phyloP scores from a whole-genome alignment of 306 rosid species.

The Rubus idaeus region DNA sequence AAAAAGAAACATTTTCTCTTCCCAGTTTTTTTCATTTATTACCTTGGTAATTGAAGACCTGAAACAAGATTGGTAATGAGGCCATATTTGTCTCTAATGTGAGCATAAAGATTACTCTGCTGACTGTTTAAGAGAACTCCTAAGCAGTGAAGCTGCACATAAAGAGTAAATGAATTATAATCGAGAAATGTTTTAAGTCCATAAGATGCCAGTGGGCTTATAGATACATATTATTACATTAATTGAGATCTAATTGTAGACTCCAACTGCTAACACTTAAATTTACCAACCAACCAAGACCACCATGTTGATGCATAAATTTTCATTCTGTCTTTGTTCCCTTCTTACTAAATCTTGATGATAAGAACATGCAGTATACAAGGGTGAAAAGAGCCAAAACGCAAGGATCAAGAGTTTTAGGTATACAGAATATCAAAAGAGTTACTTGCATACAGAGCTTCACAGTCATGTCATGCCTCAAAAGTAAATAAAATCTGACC shows the following conservation, averaged over 20 bases:
- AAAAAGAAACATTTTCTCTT: conserved; percentile 8
- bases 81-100: conserved; percentile 48
- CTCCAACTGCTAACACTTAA: too few species aligned
- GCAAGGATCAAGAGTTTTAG: not conserved
- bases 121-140: conserved; percentile 70
- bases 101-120: conserved; percentile 45
- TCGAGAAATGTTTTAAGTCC: not conserved
- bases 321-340: not conserved
- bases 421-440: not conserved
- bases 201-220: not conserved
- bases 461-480: not conserved
- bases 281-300: too few species aligned
- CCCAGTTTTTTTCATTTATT: conserved; percentile 19
- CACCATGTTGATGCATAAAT: not conserved
- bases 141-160: conserved; percentile 76
- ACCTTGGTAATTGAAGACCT: conserved; percentile 94
- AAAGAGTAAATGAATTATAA: conserved; percentile 3
- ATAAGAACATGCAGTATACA: not conserved
- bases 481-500: not conserved
- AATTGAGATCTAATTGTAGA: too few species aligned
- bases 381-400: not conserved
- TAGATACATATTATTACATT: too few species aligned
- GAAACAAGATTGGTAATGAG: conserved; percentile 67
- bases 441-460: not conserved
- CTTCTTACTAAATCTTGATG: not conserved